Evolutionary conservation across 352 stramenopile species (phyloP).

Genomic region (Porosira glacialis): DNA sequence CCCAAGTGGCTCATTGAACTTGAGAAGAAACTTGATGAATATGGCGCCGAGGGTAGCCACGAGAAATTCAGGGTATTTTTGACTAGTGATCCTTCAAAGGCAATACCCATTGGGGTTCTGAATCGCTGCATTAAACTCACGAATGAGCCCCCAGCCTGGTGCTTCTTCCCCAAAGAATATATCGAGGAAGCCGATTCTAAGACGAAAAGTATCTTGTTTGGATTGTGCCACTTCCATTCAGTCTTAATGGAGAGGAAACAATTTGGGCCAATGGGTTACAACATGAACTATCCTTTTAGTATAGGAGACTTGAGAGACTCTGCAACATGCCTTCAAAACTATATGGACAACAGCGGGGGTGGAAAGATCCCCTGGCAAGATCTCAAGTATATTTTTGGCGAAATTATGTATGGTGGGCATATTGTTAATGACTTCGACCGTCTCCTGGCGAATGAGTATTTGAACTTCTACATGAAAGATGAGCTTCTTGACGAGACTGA

Average conservation of each 20-base stretch:
- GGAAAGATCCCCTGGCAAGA: slow-evolving; percentile 93
- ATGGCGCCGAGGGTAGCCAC: slow-evolving; percentile 88
- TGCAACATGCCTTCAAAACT: slow-evolving; percentile 90
- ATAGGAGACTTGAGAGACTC: slow-evolving; percentile 91
- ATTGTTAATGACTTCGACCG: slow-evolving; percentile 92
- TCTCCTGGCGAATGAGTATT: slow-evolving; percentile 90
- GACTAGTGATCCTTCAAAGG: slow-evolving; percentile 87
- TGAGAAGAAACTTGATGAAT: slow-evolving; percentile 95
- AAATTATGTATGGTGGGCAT: slow-evolving; percentile 95
- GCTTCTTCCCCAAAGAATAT: slow-evolving; percentile 88
- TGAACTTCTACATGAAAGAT: slow-evolving; percentile 95
- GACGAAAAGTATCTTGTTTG: slow-evolving; percentile 94
- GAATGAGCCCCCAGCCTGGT: slow-evolving; percentile 92
- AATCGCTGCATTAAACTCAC: slow-evolving; percentile 95
- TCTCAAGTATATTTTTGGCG: slow-evolving; percentile 92
- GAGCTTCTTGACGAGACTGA: slow-evolving; percentile 95
- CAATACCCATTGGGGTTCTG: slow-evolving; percentile 91
- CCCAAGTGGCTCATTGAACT: slow-evolving; percentile 90
- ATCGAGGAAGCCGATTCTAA: slow-evolving; percentile 88
- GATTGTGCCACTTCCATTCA: slow-evolving; percentile 94
- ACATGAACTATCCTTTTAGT: slow-evolving; percentile 98
- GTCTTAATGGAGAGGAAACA: slow-evolving; percentile 96
- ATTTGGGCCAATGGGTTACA: slow-evolving; percentile 94
- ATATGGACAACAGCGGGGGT: slow-evolving; percentile 89
- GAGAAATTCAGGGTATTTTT: slow-evolving; percentile 92